Evolutionary conservation across 306 rosid species (phyloP).

Genomic region (Vigna trinervia): DNA sequence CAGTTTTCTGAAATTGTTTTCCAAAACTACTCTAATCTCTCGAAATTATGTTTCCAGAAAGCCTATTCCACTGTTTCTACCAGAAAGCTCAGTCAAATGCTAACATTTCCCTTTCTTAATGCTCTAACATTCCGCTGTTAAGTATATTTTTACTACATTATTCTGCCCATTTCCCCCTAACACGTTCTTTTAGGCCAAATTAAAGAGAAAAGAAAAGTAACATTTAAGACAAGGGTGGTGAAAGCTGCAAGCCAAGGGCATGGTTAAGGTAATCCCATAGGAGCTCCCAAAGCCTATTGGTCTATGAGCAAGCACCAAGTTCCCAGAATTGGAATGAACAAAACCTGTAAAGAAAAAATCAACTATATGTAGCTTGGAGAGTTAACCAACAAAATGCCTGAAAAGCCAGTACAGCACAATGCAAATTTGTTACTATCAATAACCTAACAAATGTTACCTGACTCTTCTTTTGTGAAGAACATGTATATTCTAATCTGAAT

Average conservation of each 20-base stretch:
- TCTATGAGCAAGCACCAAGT: neutral
- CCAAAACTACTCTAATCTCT: too few relatives aligned
- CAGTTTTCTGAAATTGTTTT: too few relatives aligned
- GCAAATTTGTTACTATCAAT: constrained; percentile 23
- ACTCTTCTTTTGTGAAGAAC: constrained; percentile 12
- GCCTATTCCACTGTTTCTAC: too few relatives aligned
- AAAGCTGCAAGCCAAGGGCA: neutral
- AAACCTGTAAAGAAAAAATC: constrained; percentile 1
- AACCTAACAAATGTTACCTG: constrained; percentile 9
- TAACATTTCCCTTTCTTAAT: too few relatives aligned
- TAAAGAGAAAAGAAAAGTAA: too few relatives aligned
- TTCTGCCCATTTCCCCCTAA: too few relatives aligned
- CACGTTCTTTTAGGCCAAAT: too few relatives aligned
- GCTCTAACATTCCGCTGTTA: too few relatives aligned
- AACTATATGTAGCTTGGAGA: neutral
- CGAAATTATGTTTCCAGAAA: too few relatives aligned
- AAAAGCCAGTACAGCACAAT: neutral
- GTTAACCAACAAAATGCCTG: constrained; percentile 20
- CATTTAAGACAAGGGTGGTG: neutral
- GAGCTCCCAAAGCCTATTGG: too few relatives aligned
- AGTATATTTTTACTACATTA: too few relatives aligned
- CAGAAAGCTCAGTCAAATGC: too few relatives aligned
- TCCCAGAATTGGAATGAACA: neutral
- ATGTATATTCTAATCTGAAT: constrained; percentile 69
- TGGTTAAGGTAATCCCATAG: neutral